Conservation (phyloP, 2,329 filamentous ascomycete genomes). For the Bipolaris bicolor region DNA sequence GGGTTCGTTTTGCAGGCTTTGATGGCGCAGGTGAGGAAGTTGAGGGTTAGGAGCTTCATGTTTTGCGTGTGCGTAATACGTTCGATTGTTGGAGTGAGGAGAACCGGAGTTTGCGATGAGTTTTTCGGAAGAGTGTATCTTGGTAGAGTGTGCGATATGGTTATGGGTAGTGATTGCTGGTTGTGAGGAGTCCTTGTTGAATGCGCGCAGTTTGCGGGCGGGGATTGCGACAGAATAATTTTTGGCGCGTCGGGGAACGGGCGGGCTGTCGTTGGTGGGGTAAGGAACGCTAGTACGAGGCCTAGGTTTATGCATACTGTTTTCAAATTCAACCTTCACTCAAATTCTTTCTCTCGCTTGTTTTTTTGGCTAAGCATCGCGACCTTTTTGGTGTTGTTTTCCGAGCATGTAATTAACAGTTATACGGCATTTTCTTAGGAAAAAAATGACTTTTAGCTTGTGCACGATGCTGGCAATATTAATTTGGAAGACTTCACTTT, state of each 20-base stretch:
- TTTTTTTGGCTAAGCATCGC: background rate
- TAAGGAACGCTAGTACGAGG: constrained; percentile 15
- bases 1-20: constrained; percentile 88
- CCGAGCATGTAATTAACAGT: no score
- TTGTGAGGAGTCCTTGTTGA: background rate
- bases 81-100: background rate
- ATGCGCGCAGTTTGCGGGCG: background rate
- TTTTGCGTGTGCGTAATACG: background rate
- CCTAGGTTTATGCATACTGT: constrained; percentile 28
- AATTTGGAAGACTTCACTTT: no score
- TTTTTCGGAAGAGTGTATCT: background rate
- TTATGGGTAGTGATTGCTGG: background rate
- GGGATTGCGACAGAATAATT: constrained; percentile 3
- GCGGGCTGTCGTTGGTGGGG: constrained; percentile 5
- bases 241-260: constrained; percentile 13
- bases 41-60: constrained; percentile 96
- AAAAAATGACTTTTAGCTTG: no score
- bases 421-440: background rate
- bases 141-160: background rate
- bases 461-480: no score
- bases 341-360: background rate
- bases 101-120: no score
- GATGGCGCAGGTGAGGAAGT: constrained; percentile 95
- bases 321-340: background rate
- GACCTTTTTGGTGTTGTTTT: background rate